Evolutionary conservation across 495 filamentous ascomycete genomes (phyloP).

Genomic region (Copromyces sp.): DNA sequence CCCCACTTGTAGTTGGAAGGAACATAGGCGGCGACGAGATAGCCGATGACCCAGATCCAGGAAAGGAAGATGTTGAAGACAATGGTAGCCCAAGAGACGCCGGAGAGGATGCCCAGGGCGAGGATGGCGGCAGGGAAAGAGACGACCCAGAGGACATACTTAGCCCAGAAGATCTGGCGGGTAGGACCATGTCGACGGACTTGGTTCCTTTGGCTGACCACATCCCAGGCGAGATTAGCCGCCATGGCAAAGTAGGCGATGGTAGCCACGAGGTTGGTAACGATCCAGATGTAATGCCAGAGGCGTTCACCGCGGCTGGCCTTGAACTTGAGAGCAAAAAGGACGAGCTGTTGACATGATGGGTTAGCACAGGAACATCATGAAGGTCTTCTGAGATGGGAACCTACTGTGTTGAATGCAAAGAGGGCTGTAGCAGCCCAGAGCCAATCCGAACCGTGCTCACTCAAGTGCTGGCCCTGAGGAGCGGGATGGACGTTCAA

Average conservation of each 20-base stretch:
- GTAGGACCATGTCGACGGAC: conserved; percentile 13
- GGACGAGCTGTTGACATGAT: conserved; percentile 13
- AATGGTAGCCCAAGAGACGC: conserved; percentile 37
- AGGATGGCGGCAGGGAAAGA: conserved; percentile 31
- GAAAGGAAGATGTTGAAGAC: conserved; percentile 32
- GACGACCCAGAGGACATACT: conserved; percentile 41
- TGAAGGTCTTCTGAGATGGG: conserved; percentile 1
- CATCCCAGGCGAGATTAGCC: conserved; percentile 31
- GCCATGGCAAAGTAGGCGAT: conserved; percentile 37
- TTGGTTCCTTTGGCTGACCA: conserved; percentile 25
- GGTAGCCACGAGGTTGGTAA: conserved; percentile 35
- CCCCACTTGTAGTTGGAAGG: conserved; percentile 41
- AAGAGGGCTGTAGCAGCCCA: conserved; percentile 37
- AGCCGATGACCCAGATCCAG: conserved; percentile 37
- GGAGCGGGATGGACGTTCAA: conserved; percentile 33
- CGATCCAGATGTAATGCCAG: conserved; percentile 45
- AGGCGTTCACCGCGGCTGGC: conserved; percentile 37
- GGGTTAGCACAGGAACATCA: not conserved
- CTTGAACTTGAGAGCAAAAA: conserved; percentile 27
- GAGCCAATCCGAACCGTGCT: conserved; percentile 39
- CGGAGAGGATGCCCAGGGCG: conserved; percentile 35
- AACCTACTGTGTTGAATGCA: conserved; percentile 24
- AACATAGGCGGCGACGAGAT: conserved; percentile 34
- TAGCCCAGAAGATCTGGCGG: conserved; percentile 42
- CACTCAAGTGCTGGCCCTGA: conserved; percentile 27